Evolutionary conservation across 2,329 filamentous ascomycete genomes (phyloP).

Genomic region (Fusarium sp.): DNA sequence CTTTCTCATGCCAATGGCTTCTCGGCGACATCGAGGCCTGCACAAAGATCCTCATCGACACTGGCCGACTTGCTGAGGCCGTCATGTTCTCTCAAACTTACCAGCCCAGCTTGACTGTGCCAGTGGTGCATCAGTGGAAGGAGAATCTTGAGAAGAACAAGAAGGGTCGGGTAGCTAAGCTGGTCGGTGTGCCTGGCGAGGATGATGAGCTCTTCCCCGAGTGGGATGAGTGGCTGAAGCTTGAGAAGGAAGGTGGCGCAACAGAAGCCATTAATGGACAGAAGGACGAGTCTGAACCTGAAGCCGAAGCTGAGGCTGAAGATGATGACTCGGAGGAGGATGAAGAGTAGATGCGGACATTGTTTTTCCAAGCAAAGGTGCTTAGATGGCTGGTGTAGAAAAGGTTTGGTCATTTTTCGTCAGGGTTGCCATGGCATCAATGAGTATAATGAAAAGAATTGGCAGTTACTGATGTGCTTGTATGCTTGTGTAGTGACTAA

Average conservation of each 20-base stretch:
- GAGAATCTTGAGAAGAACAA: constrained; percentile 83
- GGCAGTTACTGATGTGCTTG: constrained; percentile 6
- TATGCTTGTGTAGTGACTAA: neutral
- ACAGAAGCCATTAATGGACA: constrained; percentile 42
- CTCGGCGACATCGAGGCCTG: constrained; percentile 86
- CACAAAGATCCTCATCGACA: constrained; percentile 82
- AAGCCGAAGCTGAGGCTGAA: constrained; percentile 44
- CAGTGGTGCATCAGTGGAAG: constrained; percentile 84
- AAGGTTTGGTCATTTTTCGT: constrained; percentile 50
- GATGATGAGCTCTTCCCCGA: constrained; percentile 94
- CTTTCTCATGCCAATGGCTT: constrained; percentile 91
- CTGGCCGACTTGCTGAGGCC: constrained; percentile 84
- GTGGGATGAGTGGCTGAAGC: constrained; percentile 89
- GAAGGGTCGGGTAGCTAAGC: constrained; percentile 85
- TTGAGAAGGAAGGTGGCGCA: constrained; percentile 79
- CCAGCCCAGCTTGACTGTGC: constrained; percentile 81
- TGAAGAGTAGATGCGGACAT: constrained; percentile 45
- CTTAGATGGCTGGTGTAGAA: constrained; percentile 51
- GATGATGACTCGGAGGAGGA: constrained; percentile 47
- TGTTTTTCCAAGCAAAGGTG: constrained; percentile 43
- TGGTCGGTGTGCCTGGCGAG: constrained; percentile 84
- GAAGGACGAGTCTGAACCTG: constrained; percentile 41
- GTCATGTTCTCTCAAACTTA: constrained; percentile 96
- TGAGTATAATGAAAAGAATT: constrained; percentile 51
- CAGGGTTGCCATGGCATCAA: constrained; percentile 50